Conservation (phyloP, 2,329 filamentous ascomycete genomes). For the Coniochaeta sp. region DNA sequence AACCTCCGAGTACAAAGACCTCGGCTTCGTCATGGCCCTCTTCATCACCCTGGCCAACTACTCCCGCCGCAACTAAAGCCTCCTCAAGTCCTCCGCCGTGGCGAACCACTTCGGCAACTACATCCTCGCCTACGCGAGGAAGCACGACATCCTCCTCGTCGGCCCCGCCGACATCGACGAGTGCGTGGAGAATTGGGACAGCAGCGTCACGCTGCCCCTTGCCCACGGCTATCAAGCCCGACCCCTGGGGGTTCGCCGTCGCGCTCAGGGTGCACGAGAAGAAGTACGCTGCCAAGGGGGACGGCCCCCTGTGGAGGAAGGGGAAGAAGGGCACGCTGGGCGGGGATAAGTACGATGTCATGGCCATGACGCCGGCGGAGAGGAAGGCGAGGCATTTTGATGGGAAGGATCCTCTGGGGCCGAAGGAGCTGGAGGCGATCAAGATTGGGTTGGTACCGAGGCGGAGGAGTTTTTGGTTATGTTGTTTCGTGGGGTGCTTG, state of each 20-base stretch:
- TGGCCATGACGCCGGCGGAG: constrained; percentile 22
- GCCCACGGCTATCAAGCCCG: constrained; percentile 16
- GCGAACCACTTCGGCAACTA: constrained; percentile 20
- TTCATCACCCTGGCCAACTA: constrained; percentile 18
- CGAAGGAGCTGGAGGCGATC: constrained; percentile 23
- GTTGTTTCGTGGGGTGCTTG: too few relatives aligned
- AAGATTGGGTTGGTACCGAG: constrained; percentile 28
- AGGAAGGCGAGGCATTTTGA: constrained; percentile 23
- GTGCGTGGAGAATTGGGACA: constrained; percentile 10
- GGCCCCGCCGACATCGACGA: constrained; percentile 18
- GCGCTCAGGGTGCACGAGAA: constrained; percentile 16
- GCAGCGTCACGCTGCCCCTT: constrained; percentile 16
- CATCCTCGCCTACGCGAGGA: constrained; percentile 25
- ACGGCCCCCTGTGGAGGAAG: too few relatives aligned
- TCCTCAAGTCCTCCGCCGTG: constrained; percentile 11
- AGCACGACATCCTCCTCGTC: constrained; percentile 22
- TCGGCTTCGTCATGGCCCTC: constrained; percentile 29
- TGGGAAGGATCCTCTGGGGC: constrained; percentile 27
- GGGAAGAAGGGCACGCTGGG: constrained; percentile 19
- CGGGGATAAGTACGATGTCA: constrained; percentile 29
- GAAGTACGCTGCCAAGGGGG: constrained; percentile 5
- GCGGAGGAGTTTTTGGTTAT: too few relatives aligned
- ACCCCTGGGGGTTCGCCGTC: constrained; percentile 18
- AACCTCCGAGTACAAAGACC: constrained; percentile 25
- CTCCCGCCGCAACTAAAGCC: constrained; percentile 6